phyloP scores from a whole-genome alignment of 305 asterid genomes.

The Fraxinus paxiana region DNA sequence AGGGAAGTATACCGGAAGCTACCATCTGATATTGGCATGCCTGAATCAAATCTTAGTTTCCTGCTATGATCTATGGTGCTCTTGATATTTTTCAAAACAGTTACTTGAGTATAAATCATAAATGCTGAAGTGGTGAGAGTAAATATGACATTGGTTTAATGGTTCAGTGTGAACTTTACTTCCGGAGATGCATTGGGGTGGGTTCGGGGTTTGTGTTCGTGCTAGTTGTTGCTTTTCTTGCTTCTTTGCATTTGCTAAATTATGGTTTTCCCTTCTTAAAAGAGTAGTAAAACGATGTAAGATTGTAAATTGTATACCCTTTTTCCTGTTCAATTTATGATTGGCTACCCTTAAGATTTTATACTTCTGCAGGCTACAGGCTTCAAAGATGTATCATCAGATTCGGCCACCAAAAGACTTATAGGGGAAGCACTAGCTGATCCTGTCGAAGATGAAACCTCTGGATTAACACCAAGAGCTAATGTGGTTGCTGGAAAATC shows the following conservation, averaged over 20 bases:
- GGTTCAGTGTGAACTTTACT: neutral
- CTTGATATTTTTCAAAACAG: neutral
- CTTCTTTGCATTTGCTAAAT: neutral
- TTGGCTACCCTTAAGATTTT: neutral
- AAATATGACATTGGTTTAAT: neutral
- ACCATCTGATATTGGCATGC: neutral
- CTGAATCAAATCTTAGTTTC: neutral
- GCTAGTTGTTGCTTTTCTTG: neutral
- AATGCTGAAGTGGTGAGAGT: neutral
- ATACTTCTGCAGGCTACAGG: constrained; percentile 57
- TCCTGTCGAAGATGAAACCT: constrained; percentile 42
- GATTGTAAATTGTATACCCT: neutral
- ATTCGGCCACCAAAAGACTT: constrained; percentile 39
- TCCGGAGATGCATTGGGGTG: neutral
- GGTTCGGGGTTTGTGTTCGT: neutral
- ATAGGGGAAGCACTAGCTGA: constrained; percentile 42
- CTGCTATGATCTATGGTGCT: neutral
- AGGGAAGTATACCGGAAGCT: neutral
- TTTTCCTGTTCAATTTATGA: constrained; percentile 9
- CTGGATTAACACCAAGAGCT: constrained; percentile 42
- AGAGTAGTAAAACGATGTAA: neutral
- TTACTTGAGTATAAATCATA: neutral
- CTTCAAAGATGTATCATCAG: constrained; percentile 50
- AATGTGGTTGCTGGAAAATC: constrained; percentile 33
- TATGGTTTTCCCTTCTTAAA: constrained; percentile 6